Percentiles rank a stretch among this genome's conserved stretches.
Evolutionary conservation across 208 protist genomes (phyloP).

Genomic region (Leishmania guyanensis): DNA sequence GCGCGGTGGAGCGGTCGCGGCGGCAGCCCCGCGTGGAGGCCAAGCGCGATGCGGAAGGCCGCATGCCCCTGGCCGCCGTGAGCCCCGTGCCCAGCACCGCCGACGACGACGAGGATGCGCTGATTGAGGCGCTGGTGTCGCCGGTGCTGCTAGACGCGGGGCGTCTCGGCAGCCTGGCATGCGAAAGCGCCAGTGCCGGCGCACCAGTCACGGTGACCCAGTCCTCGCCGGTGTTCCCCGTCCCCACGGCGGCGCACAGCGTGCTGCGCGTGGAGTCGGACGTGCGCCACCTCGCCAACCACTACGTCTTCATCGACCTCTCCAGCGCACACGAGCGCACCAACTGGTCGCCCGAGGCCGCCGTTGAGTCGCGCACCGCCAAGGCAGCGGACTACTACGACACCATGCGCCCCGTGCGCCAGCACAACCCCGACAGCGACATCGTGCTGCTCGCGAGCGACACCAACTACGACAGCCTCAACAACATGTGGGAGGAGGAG

Average conservation of each 20-base stretch:
- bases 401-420: constrained; percentile 36
- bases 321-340: constrained; percentile 38
- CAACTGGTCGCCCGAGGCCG: constrained; percentile 35
- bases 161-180: constrained; percentile 7
- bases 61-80: constrained; percentile 1
- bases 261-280: constrained; percentile 18
- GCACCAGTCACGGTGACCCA: not conserved
- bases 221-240: not conserved
- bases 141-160: not conserved
- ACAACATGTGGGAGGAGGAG: constrained; percentile 45
- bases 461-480: constrained; percentile 34
- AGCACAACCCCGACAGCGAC: constrained; percentile 36
- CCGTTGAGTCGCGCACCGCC: constrained; percentile 27
- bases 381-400: constrained; percentile 51
- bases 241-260: constrained; percentile 8
- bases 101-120: constrained; percentile 18
- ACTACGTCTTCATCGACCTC: constrained; percentile 53
- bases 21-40: not conserved
- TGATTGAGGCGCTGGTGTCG: constrained; percentile 7
- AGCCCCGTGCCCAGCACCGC: constrained; percentile 8
- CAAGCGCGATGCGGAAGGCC: not conserved
- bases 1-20: not conserved
- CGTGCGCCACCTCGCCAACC: constrained; percentile 28
- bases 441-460: constrained; percentile 44
- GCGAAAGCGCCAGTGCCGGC: not conserved